phyloP scores from a whole-genome alignment of 192 early-diverging fungal species.

The Chytriomyces sp. region DNA sequence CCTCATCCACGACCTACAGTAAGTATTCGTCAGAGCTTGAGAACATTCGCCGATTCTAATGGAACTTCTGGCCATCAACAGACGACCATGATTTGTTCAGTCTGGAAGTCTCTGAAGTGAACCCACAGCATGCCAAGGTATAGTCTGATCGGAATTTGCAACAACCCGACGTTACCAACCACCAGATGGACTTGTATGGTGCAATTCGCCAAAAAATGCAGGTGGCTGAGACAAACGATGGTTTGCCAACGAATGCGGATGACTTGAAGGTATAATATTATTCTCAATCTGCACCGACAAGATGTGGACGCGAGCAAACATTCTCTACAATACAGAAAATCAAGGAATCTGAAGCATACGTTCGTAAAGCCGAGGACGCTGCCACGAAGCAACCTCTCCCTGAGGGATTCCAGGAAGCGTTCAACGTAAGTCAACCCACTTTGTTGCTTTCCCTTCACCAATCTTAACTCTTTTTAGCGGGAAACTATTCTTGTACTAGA shows the following conservation, averaged over 20 bases:
- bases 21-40: no score
- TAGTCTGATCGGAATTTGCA: no score
- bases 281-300: no score
- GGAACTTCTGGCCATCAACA: constrained; percentile 18
- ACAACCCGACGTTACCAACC: no score
- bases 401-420: constrained; percentile 21
- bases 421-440: constrained; percentile 19
- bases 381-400: not conserved
- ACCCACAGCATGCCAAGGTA: constrained; percentile 47
- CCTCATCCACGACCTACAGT: constrained; percentile 9
- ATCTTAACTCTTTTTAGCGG: not conserved
- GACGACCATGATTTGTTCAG: constrained; percentile 78
- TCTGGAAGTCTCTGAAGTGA: constrained; percentile 69
- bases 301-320: not conserved
- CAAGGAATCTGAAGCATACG: constrained; percentile 30
- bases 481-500: constrained; percentile 33
- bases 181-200: no score
- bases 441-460: constrained; percentile 11
- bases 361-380: constrained; percentile 27
- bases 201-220: no score
- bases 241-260: constrained; percentile 1
- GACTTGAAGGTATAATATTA: not conserved
- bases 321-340: constrained; percentile 37
- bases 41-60: no score
- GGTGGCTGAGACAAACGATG: no score